phyloP scores from a whole-genome alignment of 2,329 filamentous ascomycete genomes.

The Stagonosporopsis rhizophila region DNA sequence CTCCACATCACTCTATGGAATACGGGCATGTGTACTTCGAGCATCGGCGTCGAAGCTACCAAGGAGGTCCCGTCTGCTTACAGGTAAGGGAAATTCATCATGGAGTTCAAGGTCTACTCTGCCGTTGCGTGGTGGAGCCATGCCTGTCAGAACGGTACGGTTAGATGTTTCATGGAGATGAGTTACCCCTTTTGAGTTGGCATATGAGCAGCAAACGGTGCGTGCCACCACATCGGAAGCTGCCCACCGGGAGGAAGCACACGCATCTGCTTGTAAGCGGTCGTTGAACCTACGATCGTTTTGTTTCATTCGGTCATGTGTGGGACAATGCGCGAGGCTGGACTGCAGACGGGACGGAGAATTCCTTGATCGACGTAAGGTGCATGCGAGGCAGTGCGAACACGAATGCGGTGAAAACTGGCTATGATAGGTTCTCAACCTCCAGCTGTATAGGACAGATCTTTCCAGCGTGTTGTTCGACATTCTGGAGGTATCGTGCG shows the following conservation, averaged over 20 bases:
- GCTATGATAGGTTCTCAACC: background rate
- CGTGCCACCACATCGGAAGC: constrained; percentile 2
- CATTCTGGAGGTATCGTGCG: background rate
- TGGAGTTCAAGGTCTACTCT: background rate
- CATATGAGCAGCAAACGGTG: background rate
- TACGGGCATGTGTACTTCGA: background rate
- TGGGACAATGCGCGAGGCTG: background rate
- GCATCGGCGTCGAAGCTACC: background rate
- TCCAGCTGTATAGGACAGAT: background rate
- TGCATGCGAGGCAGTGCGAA: background rate
- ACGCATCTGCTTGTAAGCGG: background rate
- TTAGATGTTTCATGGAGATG: constrained; percentile 15
- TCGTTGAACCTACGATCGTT: background rate
- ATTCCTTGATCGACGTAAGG: constrained; percentile 1
- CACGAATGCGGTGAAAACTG: background rate
- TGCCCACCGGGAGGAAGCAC: background rate
- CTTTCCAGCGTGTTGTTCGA: background rate
- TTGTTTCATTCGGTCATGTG: background rate
- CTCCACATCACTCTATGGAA: background rate
- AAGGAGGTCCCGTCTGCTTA: background rate
- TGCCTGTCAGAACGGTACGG: background rate
- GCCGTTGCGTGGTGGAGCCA: constrained; percentile 7
- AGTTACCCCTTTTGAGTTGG: background rate
- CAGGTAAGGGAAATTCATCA: background rate
- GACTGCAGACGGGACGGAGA: background rate